Percentiles rank a stretch among this genome's conserved stretches.
Evolutionary conservation across 257 asterid genomes (phyloP).

Genomic region (Lavandula angustifolia): DNA sequence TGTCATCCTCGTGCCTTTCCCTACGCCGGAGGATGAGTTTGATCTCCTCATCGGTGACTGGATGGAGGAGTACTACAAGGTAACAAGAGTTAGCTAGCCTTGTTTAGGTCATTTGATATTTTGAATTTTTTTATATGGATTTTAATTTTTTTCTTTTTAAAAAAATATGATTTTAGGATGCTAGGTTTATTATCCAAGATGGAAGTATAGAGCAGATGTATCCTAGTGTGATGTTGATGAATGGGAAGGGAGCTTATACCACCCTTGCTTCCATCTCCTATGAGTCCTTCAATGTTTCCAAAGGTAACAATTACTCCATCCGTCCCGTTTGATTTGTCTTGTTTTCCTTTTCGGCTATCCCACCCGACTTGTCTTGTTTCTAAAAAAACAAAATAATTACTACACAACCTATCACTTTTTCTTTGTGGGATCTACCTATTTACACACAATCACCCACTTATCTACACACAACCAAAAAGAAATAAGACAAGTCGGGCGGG

Average conservation of each 20-base stretch:
- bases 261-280: slow-evolving; percentile 22
- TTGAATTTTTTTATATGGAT: background rate
- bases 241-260: slow-evolving; percentile 42
- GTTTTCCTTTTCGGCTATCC: too few relatives aligned
- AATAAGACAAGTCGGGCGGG: too few relatives aligned
- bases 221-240: slow-evolving; percentile 40
- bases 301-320: slow-evolving; percentile 27
- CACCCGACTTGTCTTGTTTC: too few relatives aligned
- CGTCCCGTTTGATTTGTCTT: too few relatives aligned
- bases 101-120: too few relatives aligned
- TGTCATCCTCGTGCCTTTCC: slow-evolving; percentile 52
- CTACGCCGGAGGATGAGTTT: slow-evolving; percentile 59
- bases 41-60: slow-evolving; percentile 67
- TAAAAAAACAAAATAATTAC: too few relatives aligned
- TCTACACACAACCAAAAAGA: too few relatives aligned
- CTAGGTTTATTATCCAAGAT: slow-evolving; percentile 26
- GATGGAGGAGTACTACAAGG: slow-evolving; percentile 42
- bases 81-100: background rate
- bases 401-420: too few relatives aligned
- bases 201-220: background rate
- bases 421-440: too few relatives aligned
- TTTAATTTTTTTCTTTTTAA: background rate
- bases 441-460: too few relatives aligned
- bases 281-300: slow-evolving; percentile 37
- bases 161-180: slow-evolving; percentile 26